Conservation (phyloP, 371 early-diverging fungal genomes). For the Mucor lusitanicus region DNA sequence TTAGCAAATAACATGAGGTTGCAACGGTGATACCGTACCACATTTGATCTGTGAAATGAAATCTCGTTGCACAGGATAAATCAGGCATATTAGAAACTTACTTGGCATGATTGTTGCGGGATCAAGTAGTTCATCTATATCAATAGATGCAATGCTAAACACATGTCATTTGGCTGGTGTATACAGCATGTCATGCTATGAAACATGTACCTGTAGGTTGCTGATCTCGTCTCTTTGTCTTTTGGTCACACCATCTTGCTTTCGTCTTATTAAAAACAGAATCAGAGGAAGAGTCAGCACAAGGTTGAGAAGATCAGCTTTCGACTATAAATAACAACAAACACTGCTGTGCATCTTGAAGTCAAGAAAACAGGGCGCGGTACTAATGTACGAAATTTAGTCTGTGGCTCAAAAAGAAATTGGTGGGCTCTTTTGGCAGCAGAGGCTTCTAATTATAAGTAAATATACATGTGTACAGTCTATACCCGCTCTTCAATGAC, state of each 20-base stretch:
- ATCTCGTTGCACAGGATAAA: not conserved
- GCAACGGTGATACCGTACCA: not conserved
- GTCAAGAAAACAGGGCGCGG: not conserved
- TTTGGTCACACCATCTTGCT: not conserved
- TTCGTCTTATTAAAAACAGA: not conserved
- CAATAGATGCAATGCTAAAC: not conserved
- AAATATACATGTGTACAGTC: not conserved
- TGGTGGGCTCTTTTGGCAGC: not conserved
- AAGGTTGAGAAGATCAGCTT: not conserved
- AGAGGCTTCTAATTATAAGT: not conserved
- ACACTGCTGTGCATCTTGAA: not conserved
- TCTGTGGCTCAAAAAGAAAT: not conserved
- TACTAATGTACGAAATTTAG: not conserved
- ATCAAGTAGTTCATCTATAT: not conserved
- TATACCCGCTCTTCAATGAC: not conserved
- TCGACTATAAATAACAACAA: not conserved
- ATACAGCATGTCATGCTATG: too few relatives aligned
- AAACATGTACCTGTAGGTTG: not conserved
- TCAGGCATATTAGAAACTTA: not conserved
- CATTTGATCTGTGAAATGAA: conserved; percentile 1
- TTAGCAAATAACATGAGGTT: conserved; percentile 1
- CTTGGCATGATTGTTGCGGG: not conserved
- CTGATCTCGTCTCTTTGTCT: not conserved
- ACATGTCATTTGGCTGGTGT: not conserved
- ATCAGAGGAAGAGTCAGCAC: not conserved